Percentiles rank a stretch among this genome's conserved stretches.
phyloP scores from a whole-genome alignment of 345 rosid species.

The Ceriops decandra region DNA sequence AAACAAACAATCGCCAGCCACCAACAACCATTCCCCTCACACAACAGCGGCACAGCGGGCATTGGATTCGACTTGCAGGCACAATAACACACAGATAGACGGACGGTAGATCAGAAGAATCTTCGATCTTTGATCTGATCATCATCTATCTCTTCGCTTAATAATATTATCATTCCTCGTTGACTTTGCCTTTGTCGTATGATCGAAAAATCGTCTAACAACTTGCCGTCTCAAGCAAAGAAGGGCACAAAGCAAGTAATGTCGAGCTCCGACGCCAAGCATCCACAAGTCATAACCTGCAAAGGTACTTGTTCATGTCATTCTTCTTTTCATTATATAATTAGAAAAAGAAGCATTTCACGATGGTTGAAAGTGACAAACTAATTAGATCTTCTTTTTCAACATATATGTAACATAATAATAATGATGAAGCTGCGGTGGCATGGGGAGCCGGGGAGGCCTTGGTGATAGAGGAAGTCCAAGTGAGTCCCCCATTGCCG shows the following conservation, averaged over 20 bases:
- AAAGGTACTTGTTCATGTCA: conserved; percentile 23
- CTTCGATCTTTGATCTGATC: too few relatives aligned
- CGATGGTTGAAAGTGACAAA: background rate
- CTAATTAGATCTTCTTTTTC: background rate
- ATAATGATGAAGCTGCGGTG: conserved; percentile 60
- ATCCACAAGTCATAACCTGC: conserved; percentile 34
- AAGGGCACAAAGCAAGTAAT: background rate
- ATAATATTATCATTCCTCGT: too few relatives aligned
- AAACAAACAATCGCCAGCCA: too few relatives aligned
- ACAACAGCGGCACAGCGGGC: too few relatives aligned
- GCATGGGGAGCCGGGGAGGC: conserved; percentile 83
- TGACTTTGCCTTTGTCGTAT: too few relatives aligned
- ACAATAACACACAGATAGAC: too few relatives aligned
- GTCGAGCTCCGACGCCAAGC: conserved; percentile 6
- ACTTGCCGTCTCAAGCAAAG: background rate
- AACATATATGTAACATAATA: background rate
- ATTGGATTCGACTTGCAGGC: too few relatives aligned
- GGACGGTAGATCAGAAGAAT: too few relatives aligned
- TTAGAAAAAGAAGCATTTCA: background rate
- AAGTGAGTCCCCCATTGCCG: conserved; percentile 74
- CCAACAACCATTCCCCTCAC: too few relatives aligned
- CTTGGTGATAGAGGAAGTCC: conserved; percentile 77
- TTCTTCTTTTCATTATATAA: background rate
- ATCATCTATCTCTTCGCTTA: too few relatives aligned
- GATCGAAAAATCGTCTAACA: too few relatives aligned